A percentile compares a stretch with the other conserved stretches of the same genome.
phyloP scores from a whole-genome alignment of 2,329 filamentous ascomycete genomes.

The Periglandula ipomoeae region DNA sequence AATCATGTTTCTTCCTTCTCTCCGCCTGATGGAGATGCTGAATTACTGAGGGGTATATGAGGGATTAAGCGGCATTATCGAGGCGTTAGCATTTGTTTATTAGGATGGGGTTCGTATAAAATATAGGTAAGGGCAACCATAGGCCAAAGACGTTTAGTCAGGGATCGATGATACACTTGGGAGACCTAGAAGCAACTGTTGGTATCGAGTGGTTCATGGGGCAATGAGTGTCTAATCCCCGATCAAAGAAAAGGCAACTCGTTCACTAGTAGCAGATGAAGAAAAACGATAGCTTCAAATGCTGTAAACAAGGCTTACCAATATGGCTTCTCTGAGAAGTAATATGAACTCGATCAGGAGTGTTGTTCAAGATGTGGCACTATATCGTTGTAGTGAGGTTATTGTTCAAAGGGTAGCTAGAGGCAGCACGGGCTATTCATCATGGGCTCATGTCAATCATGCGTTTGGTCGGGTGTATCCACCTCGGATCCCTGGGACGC shows the following conservation, averaged over 20 bases:
- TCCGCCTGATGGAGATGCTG: too few species aligned
- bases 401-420: constrained; percentile 1
- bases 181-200: background rate
- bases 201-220: background rate
- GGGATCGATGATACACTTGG: background rate
- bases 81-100: constrained; percentile 10
- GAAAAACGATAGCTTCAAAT: background rate
- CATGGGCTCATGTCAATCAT: background rate
- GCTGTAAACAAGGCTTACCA: background rate
- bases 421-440: background rate
- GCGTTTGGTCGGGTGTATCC: background rate
- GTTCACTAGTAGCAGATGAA: background rate
- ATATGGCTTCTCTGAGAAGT: background rate
- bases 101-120: constrained; percentile 2
- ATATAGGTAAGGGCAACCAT: constrained; percentile 8
- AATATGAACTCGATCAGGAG: background rate
- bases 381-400: constrained; percentile 14
- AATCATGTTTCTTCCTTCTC: background rate
- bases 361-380: background rate
- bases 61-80: constrained; percentile 6
- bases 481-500: background rate
- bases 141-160: background rate
- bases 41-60: background rate
- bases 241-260: background rate
- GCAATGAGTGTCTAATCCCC: background rate